Base-by-base conservation (phyloP, 164 flowering plant species). In the Vitis rotundifolia region DNA sequence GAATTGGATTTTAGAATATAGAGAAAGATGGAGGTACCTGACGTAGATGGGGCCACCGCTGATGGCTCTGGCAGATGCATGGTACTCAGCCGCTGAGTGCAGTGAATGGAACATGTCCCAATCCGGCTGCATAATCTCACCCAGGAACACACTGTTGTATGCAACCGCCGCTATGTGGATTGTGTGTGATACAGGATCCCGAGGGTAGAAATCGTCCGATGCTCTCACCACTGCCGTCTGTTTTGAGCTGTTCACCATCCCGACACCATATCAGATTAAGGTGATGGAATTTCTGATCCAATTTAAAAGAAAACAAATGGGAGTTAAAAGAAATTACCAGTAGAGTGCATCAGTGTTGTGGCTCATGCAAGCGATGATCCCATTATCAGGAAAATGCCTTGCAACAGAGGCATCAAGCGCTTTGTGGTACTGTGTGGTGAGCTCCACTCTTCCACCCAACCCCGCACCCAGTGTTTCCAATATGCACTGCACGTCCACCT, bases 91-190 rank as follows among this genome's bases (percentile, higher is more conserved):
- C 0, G 97, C 98, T 0, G 92, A 89, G 72, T 93, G 99, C 26
- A 83, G 80, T 8, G 99, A 95, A 63, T 95, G 99, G 77, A 96
- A 96, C 99, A 96, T 96, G 77, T 96, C 99, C 99, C 98, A 95
- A 71, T 95, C 99, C 3, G 99, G 99, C 79, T 72, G 85, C 99
- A 95, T 93, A 62, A 93, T 73, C 72, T 95, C 99, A 1, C 99
- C 98, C 1, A 95, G 77, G 80, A 95, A 95, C 59, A 91, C 76
- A 66, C 92, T 90, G 77, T 95, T 95, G 82, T 93, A 95, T 0
- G 99, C 90, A 28, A 91, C 98, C 2, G 97, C 69, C 8, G 99
- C 98, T n/a, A 95, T 86, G 80, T 93, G 99, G 64, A 95, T 95
- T 9, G 99, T 91, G 78, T 95, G 99, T 1, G 99, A 93, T 3